These are phyloP conservation scores for Piper longum DNA, from an alignment of 164 flowering plant species.

Conservation along the genomic window DNA sequence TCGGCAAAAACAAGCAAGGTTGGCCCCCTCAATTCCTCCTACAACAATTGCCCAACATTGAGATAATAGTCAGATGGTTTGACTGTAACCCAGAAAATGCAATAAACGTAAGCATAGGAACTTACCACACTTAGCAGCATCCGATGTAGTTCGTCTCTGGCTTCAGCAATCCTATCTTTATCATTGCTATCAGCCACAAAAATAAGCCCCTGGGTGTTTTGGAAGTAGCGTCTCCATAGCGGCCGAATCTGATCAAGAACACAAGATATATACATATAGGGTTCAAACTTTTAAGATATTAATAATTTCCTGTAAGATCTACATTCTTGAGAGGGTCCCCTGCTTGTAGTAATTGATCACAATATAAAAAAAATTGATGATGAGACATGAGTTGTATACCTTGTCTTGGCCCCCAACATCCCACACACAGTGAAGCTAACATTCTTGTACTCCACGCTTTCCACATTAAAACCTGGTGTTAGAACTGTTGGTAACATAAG, in stretches of 20 bases:
- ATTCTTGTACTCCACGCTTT: conserved; percentile 11
- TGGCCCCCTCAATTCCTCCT: conserved; percentile 32
- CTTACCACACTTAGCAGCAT: conserved; percentile 63
- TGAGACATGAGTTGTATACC: not conserved
- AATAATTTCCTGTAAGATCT: not conserved
- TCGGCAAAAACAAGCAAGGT: conserved; percentile 38
- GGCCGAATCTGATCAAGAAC: conserved; percentile 6
- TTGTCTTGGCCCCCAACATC: conserved; percentile 15
- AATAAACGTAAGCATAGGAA: not conserved
- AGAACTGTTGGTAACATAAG: not conserved
- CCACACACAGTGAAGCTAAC: conserved; percentile 15
- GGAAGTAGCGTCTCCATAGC: conserved; percentile 73
- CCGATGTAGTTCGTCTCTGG: conserved; percentile 69
- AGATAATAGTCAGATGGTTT: not conserved
- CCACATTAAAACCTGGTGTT: conserved; percentile 14
- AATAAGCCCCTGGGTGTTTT: conserved; percentile 65
- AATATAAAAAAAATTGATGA: not conserved
- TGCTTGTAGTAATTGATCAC: too few species aligned
- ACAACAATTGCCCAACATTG: conserved; percentile 1
- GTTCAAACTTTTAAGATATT: not conserved
- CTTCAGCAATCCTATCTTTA: conserved; percentile 54
- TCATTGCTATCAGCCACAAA: conserved; percentile 81
- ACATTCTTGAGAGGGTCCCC: not conserved
- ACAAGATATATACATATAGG: not conserved
- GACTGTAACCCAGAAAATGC: not conserved